These are phyloP conservation scores for Ilex asprella DNA, from an alignment of 257 asterid genomes.

Conservation along the genomic window DNA sequence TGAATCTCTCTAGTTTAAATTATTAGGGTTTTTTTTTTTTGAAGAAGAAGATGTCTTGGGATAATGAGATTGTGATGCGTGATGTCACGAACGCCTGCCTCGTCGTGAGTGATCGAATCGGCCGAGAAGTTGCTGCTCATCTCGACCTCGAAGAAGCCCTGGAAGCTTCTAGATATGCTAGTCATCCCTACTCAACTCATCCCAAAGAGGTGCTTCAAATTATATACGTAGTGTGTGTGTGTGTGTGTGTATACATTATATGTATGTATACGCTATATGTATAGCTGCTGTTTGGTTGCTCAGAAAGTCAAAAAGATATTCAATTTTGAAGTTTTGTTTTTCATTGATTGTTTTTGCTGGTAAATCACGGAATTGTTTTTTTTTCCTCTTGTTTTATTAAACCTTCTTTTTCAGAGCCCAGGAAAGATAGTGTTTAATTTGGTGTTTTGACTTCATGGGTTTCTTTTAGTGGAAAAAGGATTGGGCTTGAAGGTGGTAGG, in stretches of 20 bases:
- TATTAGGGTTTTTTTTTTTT: neutral
- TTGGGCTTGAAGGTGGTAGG: too few species aligned
- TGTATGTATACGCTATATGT: neutral
- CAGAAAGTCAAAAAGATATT: neutral
- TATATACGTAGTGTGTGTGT: neutral
- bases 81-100: constrained; percentile 92
- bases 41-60: constrained; percentile 43
- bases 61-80: constrained; percentile 74
- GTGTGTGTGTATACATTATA: neutral
- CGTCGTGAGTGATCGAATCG: constrained; percentile 70
- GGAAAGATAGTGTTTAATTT: too few species aligned
- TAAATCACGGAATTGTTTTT: too few species aligned
- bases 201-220: constrained; percentile 76
- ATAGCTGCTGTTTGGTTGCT: neutral
- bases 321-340: neutral
- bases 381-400: too few species aligned
- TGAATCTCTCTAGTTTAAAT: neutral
- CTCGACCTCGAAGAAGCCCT: constrained; percentile 83
- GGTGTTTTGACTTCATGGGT: too few species aligned
- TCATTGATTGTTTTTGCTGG: too few species aligned
- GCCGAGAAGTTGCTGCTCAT: constrained; percentile 65
- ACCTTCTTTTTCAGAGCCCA: too few species aligned
- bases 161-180: constrained; percentile 92
- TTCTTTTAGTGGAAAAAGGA: too few species aligned
- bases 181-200: constrained; percentile 85